Evolutionary conservation across 139 green algal genomes (phyloP).

Genomic region (Chlorella vulgaris): DNA sequence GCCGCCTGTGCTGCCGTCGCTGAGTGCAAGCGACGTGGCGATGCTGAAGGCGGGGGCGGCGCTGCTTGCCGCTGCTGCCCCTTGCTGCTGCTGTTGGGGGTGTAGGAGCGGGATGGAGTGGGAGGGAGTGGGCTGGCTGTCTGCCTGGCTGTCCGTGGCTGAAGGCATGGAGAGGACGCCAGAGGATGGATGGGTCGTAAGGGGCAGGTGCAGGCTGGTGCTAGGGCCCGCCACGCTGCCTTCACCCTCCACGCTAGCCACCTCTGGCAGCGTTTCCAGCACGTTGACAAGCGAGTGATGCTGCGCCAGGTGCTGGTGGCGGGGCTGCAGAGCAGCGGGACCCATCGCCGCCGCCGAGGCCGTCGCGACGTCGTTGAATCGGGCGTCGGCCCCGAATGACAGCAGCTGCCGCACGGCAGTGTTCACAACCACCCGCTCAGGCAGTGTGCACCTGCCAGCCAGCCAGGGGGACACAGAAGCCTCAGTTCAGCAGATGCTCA

Average conservation of each 20-base stretch:
- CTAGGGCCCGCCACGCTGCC: neutral
- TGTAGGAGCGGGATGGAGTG: too few species aligned
- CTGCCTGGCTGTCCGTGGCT: neutral
- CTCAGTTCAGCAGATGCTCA: neutral
- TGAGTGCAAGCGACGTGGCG: neutral
- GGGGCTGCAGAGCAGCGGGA: too few species aligned
- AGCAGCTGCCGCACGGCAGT: slow-evolving; percentile 59
- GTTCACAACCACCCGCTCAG: slow-evolving; percentile 67
- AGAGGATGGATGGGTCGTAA: neutral
- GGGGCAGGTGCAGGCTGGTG: too few species aligned
- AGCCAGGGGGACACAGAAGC: neutral
- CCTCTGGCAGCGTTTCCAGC: slow-evolving; percentile 10
- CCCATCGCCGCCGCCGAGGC: too few species aligned
- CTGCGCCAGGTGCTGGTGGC: neutral
- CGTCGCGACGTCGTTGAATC: neutral
- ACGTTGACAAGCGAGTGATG: neutral
- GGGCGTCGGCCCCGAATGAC: neutral
- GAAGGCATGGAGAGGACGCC: neutral
- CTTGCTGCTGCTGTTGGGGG: neutral
- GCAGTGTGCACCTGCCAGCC: slow-evolving; percentile 46
- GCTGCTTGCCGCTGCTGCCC: neutral
- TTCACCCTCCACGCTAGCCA: neutral
- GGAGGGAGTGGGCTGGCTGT: too few species aligned
- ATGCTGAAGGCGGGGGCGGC: neutral
- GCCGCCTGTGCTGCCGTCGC: neutral